Evolutionary conservation across 129 eudicot genomes (phyloP).

Genomic region (Flaveria robusta): DNA sequence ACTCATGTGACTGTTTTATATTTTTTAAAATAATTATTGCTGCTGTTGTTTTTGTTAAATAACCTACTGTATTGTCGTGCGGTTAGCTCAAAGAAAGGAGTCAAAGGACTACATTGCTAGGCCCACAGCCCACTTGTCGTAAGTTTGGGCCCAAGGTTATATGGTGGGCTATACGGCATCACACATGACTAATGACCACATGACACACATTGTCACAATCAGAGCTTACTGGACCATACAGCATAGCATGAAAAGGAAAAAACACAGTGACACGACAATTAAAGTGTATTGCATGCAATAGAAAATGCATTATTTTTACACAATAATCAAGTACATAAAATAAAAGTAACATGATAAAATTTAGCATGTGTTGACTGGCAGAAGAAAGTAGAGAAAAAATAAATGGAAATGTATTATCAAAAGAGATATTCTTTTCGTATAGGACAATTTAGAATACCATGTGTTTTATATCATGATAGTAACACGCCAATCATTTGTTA

Average conservation of each 20-base stretch:
- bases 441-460: background rate
- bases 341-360: no score
- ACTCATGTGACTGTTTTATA: no score
- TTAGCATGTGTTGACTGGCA: background rate
- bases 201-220: background rate
- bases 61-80: no score
- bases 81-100: no score
- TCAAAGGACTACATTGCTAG: background rate
- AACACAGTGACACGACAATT: background rate
- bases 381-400: background rate
- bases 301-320: background rate
- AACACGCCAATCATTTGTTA: no score
- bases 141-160: background rate
- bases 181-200: no score
- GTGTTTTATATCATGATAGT: background rate
- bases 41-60: no score
- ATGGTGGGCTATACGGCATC: background rate
- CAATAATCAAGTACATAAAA: background rate
- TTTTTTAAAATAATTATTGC: no score
- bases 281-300: background rate
- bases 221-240: background rate
- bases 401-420: background rate
- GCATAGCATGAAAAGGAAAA: background rate
- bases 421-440: background rate
- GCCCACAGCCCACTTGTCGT: constrained; percentile 14